Evolutionary conservation across 2,329 filamentous ascomycete species (phyloP).

Genomic region (Fusarium nisikadoi): DNA sequence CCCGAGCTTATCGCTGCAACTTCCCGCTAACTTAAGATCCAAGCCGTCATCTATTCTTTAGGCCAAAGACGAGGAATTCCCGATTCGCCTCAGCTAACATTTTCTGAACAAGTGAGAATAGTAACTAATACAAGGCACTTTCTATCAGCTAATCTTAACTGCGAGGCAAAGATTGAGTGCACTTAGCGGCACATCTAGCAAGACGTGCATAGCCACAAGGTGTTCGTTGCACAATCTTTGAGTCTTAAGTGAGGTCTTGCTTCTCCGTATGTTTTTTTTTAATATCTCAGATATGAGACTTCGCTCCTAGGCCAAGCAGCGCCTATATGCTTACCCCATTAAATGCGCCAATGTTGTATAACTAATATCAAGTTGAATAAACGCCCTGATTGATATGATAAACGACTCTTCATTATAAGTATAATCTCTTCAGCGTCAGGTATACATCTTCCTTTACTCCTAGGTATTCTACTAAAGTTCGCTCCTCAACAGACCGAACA

Average conservation of each 20-base stretch:
- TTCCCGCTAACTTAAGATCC: not conserved
- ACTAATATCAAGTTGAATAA: not conserved
- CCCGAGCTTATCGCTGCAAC: not conserved
- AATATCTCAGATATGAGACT: not conserved
- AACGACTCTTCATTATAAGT: not conserved
- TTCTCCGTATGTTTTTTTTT: not conserved
- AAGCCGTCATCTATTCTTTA: slow-evolving; percentile 22
- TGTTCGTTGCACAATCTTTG: not conserved
- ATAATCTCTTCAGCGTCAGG: not conserved
- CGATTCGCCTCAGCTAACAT: not conserved
- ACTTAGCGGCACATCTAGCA: not conserved
- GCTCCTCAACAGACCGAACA: slow-evolving; percentile 54
- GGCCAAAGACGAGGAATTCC: not conserved
- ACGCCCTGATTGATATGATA: not conserved
- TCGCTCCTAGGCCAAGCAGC: not conserved
- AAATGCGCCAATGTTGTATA: not conserved
- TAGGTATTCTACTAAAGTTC: slow-evolving; percentile 40
- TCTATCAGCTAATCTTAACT: not conserved
- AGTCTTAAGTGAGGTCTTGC: not conserved
- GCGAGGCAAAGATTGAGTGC: not conserved
- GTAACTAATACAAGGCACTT: not conserved
- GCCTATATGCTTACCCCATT: not conserved
- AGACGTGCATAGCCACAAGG: not conserved
- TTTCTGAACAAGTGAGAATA: not conserved
- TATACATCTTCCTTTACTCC: not conserved